Conservation (phyloP, 306 rosid species). For the Glycine latifolia region DNA sequence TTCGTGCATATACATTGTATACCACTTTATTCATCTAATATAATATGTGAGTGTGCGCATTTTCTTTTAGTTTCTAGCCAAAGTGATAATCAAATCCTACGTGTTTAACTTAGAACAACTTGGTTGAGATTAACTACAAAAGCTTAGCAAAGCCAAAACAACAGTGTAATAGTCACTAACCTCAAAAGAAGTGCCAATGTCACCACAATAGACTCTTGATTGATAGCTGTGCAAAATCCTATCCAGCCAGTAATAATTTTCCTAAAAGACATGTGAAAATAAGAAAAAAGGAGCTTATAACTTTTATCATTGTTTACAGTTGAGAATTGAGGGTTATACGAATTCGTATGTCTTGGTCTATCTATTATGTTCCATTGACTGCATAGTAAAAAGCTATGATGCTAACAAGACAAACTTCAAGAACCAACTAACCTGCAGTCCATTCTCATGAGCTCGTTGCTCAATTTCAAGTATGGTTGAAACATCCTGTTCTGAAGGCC, state of each 20-base stretch:
- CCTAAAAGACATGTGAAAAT: constrained; percentile 67
- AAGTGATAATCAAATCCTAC: neutral
- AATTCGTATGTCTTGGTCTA: constrained; percentile 9
- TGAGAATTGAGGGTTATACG: neutral
- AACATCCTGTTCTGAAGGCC: constrained; percentile 86
- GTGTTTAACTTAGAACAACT: neutral
- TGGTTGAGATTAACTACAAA: neutral
- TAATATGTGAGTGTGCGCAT: neutral
- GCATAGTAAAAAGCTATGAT: constrained; percentile 27
- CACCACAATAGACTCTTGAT: constrained; percentile 85
- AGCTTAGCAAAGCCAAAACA: constrained; percentile 3
- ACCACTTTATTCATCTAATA: neutral
- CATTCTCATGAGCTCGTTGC: constrained; percentile 95
- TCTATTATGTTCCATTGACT: constrained; percentile 32
- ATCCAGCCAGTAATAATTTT: constrained; percentile 95
- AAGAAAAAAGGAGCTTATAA: constrained; percentile 38
- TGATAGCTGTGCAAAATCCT: constrained; percentile 92
- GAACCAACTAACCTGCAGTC: constrained; percentile 76
- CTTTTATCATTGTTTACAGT: no score
- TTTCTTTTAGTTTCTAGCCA: neutral
- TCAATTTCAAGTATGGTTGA: constrained; percentile 89
- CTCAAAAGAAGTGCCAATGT: constrained; percentile 80
- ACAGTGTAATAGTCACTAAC: constrained; percentile 55
- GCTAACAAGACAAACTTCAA: constrained; percentile 36
- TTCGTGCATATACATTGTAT: neutral